Evolutionary conservation across 441 rosid species (phyloP).

Genomic region (Arabidopsis hybrid): DNA sequence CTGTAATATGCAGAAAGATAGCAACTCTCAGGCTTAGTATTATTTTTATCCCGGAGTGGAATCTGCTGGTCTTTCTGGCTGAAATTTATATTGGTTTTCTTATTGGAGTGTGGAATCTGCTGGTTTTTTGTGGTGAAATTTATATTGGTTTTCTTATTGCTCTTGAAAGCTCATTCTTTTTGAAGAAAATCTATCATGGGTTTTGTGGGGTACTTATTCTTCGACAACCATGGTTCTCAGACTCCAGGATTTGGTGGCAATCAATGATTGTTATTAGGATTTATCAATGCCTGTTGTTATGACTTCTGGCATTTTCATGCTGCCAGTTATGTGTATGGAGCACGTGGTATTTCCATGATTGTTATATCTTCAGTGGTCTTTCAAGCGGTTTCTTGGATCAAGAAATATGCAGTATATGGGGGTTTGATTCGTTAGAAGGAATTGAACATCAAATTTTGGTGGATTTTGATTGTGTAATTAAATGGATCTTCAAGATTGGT

Average conservation of each 20-base stretch:
- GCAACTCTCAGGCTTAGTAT: constrained; percentile 46
- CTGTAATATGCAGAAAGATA: constrained; percentile 43
- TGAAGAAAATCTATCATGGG: constrained; percentile 44
- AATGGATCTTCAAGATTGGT: constrained; percentile 52
- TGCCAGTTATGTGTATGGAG: constrained; percentile 45
- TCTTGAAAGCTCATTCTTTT: constrained; percentile 44
- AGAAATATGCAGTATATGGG: constrained; percentile 44
- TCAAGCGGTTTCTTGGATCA: constrained; percentile 51
- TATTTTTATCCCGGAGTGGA: constrained; percentile 48
- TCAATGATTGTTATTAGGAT: constrained; percentile 38
- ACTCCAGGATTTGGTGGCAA: constrained; percentile 21
- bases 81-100: constrained; percentile 51
- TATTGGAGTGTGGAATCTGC: constrained; percentile 48
- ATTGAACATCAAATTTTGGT: constrained; percentile 39
- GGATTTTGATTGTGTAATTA: constrained; percentile 43
- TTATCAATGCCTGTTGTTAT: constrained; percentile 39
- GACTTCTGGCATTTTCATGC: constrained; percentile 42
- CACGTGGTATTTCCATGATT: constrained; percentile 42
- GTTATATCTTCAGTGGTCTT: constrained; percentile 46
- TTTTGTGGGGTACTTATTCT: constrained; percentile 46
- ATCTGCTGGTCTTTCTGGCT: constrained; percentile 48
- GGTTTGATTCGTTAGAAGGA: constrained; percentile 49
- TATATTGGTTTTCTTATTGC: constrained; percentile 51
- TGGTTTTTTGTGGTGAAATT: constrained; percentile 45
- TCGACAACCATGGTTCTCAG: constrained; percentile 48